Evolutionary conservation across 2,329 filamentous ascomycete genomes (phyloP).

Genomic region (Colletotrichum liriopes): DNA sequence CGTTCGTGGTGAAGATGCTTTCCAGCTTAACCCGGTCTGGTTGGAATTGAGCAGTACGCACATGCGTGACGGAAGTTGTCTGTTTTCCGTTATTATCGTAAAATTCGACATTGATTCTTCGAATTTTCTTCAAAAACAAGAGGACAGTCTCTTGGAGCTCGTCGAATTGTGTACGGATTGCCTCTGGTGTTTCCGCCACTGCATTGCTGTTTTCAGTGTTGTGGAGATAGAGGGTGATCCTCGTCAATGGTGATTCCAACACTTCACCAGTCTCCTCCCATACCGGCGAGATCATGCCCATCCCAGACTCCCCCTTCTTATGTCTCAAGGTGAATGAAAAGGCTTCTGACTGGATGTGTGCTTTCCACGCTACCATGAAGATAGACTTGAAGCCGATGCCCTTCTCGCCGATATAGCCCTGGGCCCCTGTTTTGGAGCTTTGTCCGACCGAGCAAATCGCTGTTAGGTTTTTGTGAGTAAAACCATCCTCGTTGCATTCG

Average conservation of each 20-base stretch:
- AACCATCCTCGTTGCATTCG: slow-evolving; percentile 68
- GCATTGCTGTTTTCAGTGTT: slow-evolving; percentile 45
- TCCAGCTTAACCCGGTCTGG: neutral
- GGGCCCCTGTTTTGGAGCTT: slow-evolving; percentile 60
- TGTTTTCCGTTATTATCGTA: slow-evolving; percentile 43
- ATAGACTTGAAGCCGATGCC: slow-evolving; percentile 68
- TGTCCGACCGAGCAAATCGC: slow-evolving; percentile 63
- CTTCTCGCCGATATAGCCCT: slow-evolving; percentile 65
- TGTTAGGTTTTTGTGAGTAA: slow-evolving; percentile 56
- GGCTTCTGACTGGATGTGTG: slow-evolving; percentile 60
- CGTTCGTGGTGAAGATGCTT: slow-evolving; percentile 27
- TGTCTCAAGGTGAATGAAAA: slow-evolving; percentile 63
- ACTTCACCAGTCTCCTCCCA: slow-evolving; percentile 54
- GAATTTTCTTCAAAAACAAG: slow-evolving; percentile 60
- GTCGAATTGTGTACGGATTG: slow-evolving; percentile 53
- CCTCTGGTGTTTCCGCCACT: slow-evolving; percentile 43
- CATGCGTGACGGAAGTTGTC: neutral
- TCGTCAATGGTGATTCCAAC: slow-evolving; percentile 48
- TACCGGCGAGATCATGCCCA: slow-evolving; percentile 66
- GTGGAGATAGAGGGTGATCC: slow-evolving; percentile 57
- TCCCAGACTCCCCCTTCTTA: slow-evolving; percentile 57
- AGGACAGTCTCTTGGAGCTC: slow-evolving; percentile 57
- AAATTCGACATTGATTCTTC: slow-evolving; percentile 51
- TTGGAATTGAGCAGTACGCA: slow-evolving; percentile 1
- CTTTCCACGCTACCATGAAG: slow-evolving; percentile 62